phyloP scores from a whole-genome alignment of 805 yeast species.

The Candida ulmi region DNA sequence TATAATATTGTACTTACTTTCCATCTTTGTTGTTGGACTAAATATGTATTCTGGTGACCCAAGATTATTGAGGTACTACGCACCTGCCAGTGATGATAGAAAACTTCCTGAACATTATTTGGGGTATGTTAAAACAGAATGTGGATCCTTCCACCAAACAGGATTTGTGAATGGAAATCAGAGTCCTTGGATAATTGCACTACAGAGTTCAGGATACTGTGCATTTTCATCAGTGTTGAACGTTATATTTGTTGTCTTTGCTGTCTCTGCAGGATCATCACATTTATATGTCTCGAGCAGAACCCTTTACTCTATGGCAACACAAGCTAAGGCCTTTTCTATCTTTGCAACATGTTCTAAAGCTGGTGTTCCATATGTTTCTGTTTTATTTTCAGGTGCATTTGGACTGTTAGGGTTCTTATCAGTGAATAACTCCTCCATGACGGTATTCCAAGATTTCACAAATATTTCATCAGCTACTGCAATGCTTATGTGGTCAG shows the following conservation, averaged over 20 bases:
- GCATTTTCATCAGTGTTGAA: constrained; percentile 41
- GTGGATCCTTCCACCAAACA: constrained; percentile 2
- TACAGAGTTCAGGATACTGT: constrained; percentile 48
- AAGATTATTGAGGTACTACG: constrained; percentile 50
- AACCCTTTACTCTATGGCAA: constrained; percentile 48
- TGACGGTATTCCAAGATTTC: constrained; percentile 59
- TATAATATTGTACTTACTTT: constrained; percentile 55
- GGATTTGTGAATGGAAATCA: constrained; percentile 31
- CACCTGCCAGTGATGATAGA: constrained; percentile 11
- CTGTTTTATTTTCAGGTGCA: constrained; percentile 57
- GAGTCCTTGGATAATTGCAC: constrained; percentile 55
- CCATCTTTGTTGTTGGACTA: constrained; percentile 64
- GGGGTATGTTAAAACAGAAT: constrained; percentile 4
- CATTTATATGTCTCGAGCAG: constrained; percentile 53
- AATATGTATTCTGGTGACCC: constrained; percentile 79
- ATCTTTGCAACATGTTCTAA: constrained; percentile 53
- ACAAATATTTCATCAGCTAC: constrained; percentile 67
- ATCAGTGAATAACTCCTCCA: constrained; percentile 51
- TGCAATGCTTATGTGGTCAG: constrained; percentile 75
- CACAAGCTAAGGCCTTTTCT: constrained; percentile 53
- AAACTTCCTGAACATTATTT: constrained; percentile 5
- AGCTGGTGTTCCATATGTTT: constrained; percentile 64
- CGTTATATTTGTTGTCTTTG: constrained; percentile 47
- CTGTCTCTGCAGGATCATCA: constrained; percentile 48
- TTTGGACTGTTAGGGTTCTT: constrained; percentile 59